Conservation (phyloP, 192 early-diverging fungal genomes). For the Geranomyces variabilis region DNA sequence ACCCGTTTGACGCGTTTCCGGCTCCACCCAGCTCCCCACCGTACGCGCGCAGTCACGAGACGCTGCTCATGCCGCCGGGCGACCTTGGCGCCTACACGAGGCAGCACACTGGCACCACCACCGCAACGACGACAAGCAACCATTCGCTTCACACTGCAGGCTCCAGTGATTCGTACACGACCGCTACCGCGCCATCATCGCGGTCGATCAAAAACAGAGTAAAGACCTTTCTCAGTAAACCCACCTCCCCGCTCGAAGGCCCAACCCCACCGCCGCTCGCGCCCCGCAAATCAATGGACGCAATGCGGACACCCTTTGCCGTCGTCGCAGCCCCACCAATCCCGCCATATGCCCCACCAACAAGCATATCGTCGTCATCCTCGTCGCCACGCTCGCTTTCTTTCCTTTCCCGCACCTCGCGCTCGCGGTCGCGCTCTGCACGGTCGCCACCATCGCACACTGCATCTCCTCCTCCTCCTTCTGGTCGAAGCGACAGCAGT, state of each 20-base stretch:
- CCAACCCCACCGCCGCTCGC: neutral
- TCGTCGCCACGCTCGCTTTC: neutral
- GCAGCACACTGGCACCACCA: neutral
- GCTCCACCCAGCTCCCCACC: neutral
- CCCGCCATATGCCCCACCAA: neutral
- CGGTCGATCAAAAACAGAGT: neutral
- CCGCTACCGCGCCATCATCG: neutral
- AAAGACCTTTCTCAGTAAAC: neutral
- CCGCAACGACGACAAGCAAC: neutral
- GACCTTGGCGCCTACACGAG: neutral
- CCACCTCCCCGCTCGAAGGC: neutral
- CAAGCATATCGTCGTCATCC: neutral
- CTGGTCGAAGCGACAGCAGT: too few relatives aligned
- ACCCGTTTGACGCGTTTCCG: neutral
- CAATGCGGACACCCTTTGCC: neutral
- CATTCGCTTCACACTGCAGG: too few relatives aligned
- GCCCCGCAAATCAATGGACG: neutral
- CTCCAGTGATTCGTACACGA: neutral
- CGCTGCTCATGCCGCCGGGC: neutral
- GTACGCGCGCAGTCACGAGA: neutral
- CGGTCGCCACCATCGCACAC: neutral
- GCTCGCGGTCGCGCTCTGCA: conserved; percentile 1
- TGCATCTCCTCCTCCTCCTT: too few relatives aligned
- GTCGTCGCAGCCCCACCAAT: neutral
- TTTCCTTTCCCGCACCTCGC: neutral